Conservation (phyloP, 2,329 filamentous ascomycete genomes). For the Lanzia echinophila region DNA sequence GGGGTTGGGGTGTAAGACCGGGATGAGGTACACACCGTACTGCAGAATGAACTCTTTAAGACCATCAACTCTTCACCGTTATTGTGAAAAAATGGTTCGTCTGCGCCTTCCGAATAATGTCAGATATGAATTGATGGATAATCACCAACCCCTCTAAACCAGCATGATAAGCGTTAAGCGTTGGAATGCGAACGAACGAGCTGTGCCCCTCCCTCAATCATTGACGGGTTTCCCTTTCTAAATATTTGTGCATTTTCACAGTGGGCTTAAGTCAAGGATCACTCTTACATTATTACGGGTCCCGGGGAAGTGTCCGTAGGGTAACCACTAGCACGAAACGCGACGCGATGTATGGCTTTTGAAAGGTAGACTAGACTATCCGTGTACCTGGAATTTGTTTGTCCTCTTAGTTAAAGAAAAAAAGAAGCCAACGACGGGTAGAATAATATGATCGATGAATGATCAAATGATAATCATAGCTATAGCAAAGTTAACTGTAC, state of each 20-base stretch:
- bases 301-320: conserved; percentile 10
- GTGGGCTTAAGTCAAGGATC: not conserved
- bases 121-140: not conserved
- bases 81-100: not conserved
- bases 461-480: too few relatives aligned
- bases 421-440: not conserved
- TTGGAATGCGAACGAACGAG: not conserved
- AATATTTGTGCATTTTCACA: conserved; percentile 4
- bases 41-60: conserved; percentile 1
- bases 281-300: not conserved
- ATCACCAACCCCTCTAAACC: not conserved
- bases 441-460: not conserved
- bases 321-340: not conserved
- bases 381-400: conserved; percentile 10
- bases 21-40: conserved; percentile 2
- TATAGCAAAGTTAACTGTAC: too few relatives aligned
- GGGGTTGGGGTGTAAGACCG: not conserved
- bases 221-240: not conserved
- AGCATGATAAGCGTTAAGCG: not conserved
- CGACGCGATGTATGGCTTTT: not conserved
- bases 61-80: conserved; percentile 2
- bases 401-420: not conserved
- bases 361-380: not conserved
- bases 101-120: not conserved
- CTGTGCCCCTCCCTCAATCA: conserved; percentile 3